phyloP scores from a whole-genome alignment of 2,329 filamentous ascomycete genomes.

The Fusarium anguioides region DNA sequence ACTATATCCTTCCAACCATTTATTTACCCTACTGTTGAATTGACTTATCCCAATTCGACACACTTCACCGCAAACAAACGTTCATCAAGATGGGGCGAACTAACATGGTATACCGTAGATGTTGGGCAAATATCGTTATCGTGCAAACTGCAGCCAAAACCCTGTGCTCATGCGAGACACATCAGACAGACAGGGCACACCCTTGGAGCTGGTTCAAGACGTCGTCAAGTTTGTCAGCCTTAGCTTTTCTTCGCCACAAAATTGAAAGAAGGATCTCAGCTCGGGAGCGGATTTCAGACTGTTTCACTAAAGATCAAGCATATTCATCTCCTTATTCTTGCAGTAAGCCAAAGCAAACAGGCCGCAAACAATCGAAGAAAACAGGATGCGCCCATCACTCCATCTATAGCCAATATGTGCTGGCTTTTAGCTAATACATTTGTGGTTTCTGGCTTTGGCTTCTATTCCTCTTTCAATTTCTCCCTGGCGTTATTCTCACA shows the following conservation, averaged over 20 bases:
- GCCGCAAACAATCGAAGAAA: background rate
- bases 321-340: background rate
- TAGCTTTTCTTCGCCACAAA: background rate
- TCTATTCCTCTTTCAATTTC: too few species aligned
- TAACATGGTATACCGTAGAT: background rate
- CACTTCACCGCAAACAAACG: background rate
- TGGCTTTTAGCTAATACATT: background rate
- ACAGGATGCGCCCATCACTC: background rate
- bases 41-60: background rate
- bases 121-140: background rate
- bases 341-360: background rate
- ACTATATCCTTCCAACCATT: constrained; percentile 2
- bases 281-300: constrained; percentile 6
- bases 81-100: background rate
- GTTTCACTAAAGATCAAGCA: constrained; percentile 1
- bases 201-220: constrained; percentile 6
- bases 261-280: constrained; percentile 1
- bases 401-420: background rate
- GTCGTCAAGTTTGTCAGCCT: background rate
- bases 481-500: background rate
- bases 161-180: constrained; percentile 36
- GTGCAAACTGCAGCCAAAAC: background rate
- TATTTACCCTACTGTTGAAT: background rate
- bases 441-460: background rate
- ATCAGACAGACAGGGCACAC: constrained; percentile 21